Percentiles rank a stretch among this genome's conserved stretches.
Conservation (phyloP, 106 monocot genomes). For the Dioscorea zingiberensis region DNA sequence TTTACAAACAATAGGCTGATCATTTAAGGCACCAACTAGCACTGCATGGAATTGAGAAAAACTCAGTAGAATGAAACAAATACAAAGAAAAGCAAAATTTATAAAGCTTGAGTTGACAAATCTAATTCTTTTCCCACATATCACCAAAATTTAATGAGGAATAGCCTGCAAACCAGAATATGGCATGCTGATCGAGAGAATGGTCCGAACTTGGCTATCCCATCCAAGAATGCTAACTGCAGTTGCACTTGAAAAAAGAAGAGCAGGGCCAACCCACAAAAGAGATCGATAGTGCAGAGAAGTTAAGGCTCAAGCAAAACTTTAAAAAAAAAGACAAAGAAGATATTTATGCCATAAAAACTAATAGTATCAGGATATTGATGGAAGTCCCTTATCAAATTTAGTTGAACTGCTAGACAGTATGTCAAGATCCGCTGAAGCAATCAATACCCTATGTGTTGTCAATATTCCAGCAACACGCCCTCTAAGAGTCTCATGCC, state of each 20-base stretch:
- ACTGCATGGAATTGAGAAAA: slow-evolving; percentile 44
- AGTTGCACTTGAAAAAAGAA: slow-evolving; percentile 93
- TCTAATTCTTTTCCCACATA: no score
- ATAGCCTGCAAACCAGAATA: slow-evolving; percentile 22
- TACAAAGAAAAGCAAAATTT: no score
- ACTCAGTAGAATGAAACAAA: no score
- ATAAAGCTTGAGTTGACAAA: no score
- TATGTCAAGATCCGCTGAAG: slow-evolving; percentile 87
- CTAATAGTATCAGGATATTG: slow-evolving; percentile 63
- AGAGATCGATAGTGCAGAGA: slow-evolving; percentile 75
- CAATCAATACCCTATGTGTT: slow-evolving; percentile 69
- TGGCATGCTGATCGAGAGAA: slow-evolving; percentile 85
- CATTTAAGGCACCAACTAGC: slow-evolving; percentile 86
- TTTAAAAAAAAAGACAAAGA: slow-evolving; percentile 1
- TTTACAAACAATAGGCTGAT: slow-evolving; percentile 75
- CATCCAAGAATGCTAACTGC: slow-evolving; percentile 88
- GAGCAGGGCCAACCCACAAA: slow-evolving; percentile 92
- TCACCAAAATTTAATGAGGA: no score
- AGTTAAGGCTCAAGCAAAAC: slow-evolving; percentile 44
- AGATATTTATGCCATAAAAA: neutral
- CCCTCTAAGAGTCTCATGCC: slow-evolving; percentile 93
- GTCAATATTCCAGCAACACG: slow-evolving; percentile 96
- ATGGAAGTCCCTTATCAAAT: slow-evolving; percentile 80
- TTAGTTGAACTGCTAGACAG: slow-evolving; percentile 69
- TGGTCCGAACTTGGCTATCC: slow-evolving; percentile 82